Evolutionary conservation across 2,329 filamentous ascomycete genomes (phyloP).

Genomic region (Botrytis medusae): DNA sequence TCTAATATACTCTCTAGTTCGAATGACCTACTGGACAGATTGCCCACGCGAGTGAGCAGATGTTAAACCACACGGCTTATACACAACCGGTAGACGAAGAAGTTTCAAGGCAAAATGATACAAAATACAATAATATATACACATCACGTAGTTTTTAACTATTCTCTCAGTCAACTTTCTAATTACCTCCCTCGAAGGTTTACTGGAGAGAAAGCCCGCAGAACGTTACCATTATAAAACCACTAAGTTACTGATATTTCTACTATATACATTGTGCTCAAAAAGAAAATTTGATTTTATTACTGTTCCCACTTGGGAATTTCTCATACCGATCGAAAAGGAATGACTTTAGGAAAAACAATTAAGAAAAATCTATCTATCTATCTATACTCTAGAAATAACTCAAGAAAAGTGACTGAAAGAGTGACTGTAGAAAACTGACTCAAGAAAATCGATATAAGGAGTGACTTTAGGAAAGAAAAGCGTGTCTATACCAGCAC

Average conservation of each 20-base stretch:
- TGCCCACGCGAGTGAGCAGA: no score
- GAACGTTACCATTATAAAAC: neutral
- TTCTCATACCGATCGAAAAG: neutral
- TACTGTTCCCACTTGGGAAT: neutral
- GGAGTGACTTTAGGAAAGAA: neutral
- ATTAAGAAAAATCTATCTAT: neutral
- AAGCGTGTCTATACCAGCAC: neutral
- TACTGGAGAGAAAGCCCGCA: neutral
- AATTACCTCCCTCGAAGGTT: no score
- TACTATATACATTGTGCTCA: neutral
- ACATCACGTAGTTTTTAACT: neutral
- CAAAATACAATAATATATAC: neutral
- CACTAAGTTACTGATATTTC: neutral
- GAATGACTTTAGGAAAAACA: neutral
- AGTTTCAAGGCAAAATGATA: neutral
- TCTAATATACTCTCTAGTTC: neutral
- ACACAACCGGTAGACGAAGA: no score
- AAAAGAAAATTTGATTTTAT: neutral
- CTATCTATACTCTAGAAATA: neutral
- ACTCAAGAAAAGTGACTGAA: neutral
- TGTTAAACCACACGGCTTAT: neutral
- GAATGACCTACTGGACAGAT: neutral
- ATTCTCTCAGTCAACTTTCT: neutral
- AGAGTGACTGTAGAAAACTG: neutral
- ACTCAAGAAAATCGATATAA: neutral